A percentile compares a stretch with the other conserved stretches of the same genome.
Evolutionary conservation across 495 filamentous ascomycete genomes (phyloP).

Genomic region (Penicillium roqueforti): DNA sequence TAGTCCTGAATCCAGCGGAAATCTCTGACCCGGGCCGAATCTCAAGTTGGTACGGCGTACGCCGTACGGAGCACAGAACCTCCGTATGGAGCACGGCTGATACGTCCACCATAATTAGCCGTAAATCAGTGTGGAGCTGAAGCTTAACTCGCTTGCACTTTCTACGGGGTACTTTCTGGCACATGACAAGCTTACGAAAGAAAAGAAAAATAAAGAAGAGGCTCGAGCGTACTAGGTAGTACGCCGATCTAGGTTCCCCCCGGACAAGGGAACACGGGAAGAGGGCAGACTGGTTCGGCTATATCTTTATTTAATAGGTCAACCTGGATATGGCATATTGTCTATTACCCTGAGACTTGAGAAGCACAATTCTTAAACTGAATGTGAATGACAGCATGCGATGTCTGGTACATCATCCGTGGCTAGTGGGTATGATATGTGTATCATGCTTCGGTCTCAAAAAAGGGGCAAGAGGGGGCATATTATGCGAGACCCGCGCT

Average conservation of each 20-base stretch:
- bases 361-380: neutral
- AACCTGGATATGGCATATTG: neutral
- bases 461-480: constrained; percentile 14
- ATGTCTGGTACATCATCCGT: neutral
- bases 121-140: constrained; percentile 5
- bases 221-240: constrained; percentile 1
- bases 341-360: constrained; percentile 4
- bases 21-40: constrained; percentile 21
- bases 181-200: neutral
- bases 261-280: neutral
- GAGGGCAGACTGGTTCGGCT: neutral
- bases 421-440: neutral
- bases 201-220: neutral
- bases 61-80: neutral
- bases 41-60: constrained; percentile 6
- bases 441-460: constrained; percentile 7
- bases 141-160: constrained; percentile 8
- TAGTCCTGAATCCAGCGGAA: constrained; percentile 6
- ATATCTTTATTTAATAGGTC: no score
- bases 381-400: neutral
- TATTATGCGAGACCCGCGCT: neutral
- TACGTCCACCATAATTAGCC: neutral
- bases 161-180: neutral
- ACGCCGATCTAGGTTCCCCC: constrained; percentile 10
- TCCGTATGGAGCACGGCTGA: neutral